These are phyloP conservation scores for Tolypocladium pustulatum DNA, from an alignment of 2,329 filamentous ascomycete genomes.

Conservation along the genomic window DNA sequence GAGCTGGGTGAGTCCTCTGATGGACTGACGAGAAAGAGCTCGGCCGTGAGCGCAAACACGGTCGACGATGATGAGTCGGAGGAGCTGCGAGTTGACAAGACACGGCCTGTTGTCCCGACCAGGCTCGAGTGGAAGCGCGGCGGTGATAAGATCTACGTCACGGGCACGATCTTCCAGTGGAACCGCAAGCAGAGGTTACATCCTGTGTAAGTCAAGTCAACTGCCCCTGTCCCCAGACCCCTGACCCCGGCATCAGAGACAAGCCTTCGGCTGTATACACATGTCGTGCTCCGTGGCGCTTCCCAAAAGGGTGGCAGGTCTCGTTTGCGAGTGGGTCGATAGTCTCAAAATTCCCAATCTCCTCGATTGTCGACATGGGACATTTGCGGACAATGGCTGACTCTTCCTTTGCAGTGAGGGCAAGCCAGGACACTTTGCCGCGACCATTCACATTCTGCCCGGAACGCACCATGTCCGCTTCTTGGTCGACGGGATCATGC, in stretches of 20 bases:
- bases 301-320: neutral
- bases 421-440: slow-evolving; percentile 56
- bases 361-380: neutral
- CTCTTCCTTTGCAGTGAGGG: slow-evolving; percentile 31
- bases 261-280: neutral
- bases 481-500: slow-evolving; percentile 88
- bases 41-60: slow-evolving; percentile 49
- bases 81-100: slow-evolving; percentile 65
- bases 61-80: slow-evolving; percentile 71
- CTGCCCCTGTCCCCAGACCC: neutral
- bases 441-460: slow-evolving; percentile 72
- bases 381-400: slow-evolving; percentile 4
- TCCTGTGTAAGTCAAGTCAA: slow-evolving; percentile 61
- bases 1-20: slow-evolving; percentile 39
- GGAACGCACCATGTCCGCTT: slow-evolving; percentile 97
- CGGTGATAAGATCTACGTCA: slow-evolving; percentile 90
- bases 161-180: slow-evolving; percentile 96
- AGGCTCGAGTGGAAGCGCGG: slow-evolving; percentile 74
- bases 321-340: neutral
- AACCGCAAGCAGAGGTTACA: slow-evolving; percentile 85
- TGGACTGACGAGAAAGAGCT: slow-evolving; percentile 42
- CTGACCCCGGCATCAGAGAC: neutral
- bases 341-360: neutral
- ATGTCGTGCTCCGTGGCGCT: neutral
- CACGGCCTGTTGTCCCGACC: slow-evolving; percentile 71